Base-by-base conservation (phyloP, 148 eudicot genomes). In the Agrostemma githago region DNA sequence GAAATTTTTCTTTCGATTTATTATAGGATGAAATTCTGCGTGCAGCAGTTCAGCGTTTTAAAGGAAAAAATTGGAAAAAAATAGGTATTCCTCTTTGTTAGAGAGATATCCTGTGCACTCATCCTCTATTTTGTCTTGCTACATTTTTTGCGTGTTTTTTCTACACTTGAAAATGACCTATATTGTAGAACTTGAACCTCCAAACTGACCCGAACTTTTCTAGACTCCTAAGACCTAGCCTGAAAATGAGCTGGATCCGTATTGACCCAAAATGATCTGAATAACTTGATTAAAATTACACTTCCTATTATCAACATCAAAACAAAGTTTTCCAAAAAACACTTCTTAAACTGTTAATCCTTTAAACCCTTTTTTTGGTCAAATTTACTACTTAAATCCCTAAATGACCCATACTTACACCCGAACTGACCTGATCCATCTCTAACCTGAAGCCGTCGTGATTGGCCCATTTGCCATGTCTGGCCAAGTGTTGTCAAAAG, bases 21-120 rank as follows among this genome's bases (percentile, higher is more conserved):
- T 9, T 81, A 42, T 84, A 92, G 98, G 98, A 92, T 85, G 96
- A 92, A 76, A 79, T 89, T 78, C 72, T 92, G 83, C 74, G 90
- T 63, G 73, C 85, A 81, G 98, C 96, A 75, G 98, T 92, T 76
- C 88, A 90, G 75, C 89, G 84, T 38, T 86, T 82, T 72, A 86
- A 90, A 74, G 98, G 98, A 68, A 92, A 90, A 81, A 92, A 90
- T 67, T 92, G 98, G 98, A 92, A 90, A 81, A 92, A 90, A 80
- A 92, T 92, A 88, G 98, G 98, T 92, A 85, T 11, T 40, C 63
- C 79, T 53, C 4, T 48, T 8, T 70, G 39, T 6, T 39, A 53
- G 14, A 51, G 56, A 51, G 40, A 20, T 21, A 19, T 40, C 21
- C n/a, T 34, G 16, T 57, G 43, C 40, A 19, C 12, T 42, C 71